phyloP scores from a whole-genome alignment of 2,329 filamentous ascomycete genomes.

The Sclerotinia spermophila region DNA sequence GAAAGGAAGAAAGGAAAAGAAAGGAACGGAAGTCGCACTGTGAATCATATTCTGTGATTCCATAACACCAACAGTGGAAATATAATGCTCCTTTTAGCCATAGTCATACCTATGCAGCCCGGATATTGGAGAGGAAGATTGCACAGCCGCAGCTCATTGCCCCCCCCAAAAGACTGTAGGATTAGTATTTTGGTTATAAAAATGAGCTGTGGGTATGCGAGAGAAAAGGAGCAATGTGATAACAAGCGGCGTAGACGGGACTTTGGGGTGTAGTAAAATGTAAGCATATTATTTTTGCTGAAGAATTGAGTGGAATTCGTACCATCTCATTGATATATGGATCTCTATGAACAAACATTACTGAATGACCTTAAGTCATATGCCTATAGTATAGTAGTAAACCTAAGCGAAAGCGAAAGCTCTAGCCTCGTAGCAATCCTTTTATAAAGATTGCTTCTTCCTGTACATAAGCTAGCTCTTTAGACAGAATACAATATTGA shows the following conservation, averaged over 20 bases:
- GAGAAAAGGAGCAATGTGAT: neutral
- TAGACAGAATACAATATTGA: no score
- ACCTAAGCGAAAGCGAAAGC: no score
- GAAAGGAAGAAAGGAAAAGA: neutral
- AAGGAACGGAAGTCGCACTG: neutral
- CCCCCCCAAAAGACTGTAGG: neutral
- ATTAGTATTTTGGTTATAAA: neutral
- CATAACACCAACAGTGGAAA: neutral
- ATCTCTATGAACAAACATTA: no score
- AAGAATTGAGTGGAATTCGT: no score
- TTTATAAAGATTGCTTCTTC: no score
- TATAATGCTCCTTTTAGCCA: neutral
- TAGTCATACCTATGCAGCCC: neutral
- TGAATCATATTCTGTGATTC: neutral
- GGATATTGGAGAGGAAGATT: neutral
- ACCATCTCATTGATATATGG: neutral
- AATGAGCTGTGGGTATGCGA: neutral
- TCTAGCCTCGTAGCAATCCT: no score
- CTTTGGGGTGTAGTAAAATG: neutral
- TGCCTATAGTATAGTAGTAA: no score
- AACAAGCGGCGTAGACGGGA: neutral
- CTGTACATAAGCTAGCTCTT: no score
- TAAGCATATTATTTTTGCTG: neutral
- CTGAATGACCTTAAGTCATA: no score
- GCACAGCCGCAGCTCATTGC: neutral